A percentile compares a stretch with the other conserved stretches of the same genome.
Evolutionary conservation across 2,329 filamentous ascomycete species (phyloP).

Genomic region (Fragosphaeria purpurea): DNA sequence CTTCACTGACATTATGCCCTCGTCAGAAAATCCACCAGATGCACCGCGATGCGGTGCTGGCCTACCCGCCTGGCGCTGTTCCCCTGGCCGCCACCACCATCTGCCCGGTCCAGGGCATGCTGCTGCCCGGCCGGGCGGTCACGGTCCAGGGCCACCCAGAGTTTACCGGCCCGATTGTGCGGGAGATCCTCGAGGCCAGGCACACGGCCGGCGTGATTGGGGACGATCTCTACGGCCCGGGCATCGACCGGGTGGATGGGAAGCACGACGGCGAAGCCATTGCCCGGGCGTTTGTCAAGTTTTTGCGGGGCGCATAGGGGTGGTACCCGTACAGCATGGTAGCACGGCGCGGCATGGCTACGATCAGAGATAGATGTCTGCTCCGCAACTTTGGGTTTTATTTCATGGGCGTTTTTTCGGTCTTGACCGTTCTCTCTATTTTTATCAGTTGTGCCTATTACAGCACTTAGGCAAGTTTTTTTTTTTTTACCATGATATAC

Average conservation of each 20-base stretch:
- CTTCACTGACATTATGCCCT: neutral
- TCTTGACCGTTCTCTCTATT: no score
- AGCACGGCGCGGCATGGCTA: no score
- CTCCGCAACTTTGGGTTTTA: no score
- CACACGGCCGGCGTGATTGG: constrained; percentile 58
- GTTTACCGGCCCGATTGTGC: constrained; percentile 62
- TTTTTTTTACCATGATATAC: no score
- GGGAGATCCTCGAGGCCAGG: constrained; percentile 55
- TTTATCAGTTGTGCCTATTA: no score
- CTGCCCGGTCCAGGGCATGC: constrained; percentile 74
- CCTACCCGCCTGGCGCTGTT: constrained; percentile 51
- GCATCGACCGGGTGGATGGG: constrained; percentile 52
- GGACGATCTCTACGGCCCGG: constrained; percentile 59
- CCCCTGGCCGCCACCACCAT: constrained; percentile 53
- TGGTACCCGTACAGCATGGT: no score
- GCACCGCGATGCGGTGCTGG: constrained; percentile 68
- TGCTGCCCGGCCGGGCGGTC: constrained; percentile 54
- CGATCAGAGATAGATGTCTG: no score
- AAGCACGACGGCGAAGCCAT: constrained; percentile 74
- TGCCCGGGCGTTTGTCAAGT: constrained; percentile 63
- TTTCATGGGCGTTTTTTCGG: no score
- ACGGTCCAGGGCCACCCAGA: constrained; percentile 84
- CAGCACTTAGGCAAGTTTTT: no score
- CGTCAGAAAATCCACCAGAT: constrained; percentile 68
- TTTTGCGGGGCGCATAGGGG: constrained; percentile 42